A percentile compares a stretch with the other conserved stretches of the same genome.
Conservation (phyloP, 2,329 filamentous ascomycete genomes). For the Metarhizium brunneum region DNA sequence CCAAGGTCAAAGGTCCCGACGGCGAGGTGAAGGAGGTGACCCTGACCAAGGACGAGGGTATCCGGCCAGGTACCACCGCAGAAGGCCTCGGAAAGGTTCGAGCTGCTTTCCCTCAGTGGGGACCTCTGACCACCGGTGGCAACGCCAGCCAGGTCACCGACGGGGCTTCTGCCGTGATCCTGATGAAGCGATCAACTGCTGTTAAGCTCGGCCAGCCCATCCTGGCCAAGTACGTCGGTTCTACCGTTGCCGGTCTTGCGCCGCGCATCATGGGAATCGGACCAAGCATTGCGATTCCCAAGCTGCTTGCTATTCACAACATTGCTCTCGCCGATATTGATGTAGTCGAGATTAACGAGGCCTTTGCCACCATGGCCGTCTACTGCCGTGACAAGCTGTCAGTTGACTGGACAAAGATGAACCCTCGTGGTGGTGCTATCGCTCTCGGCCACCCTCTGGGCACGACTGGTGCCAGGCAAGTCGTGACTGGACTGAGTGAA, state of each 20-base stretch:
- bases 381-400: conserved; percentile 73
- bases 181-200: conserved; percentile 92
- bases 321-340: conserved; percentile 76
- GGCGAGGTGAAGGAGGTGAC: conserved; percentile 71
- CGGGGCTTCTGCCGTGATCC: conserved; percentile 76
- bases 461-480: conserved; percentile 67
- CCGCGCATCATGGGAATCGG: conserved; percentile 97
- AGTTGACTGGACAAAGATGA: conserved; percentile 68
- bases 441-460: conserved; percentile 78
- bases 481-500: conserved; percentile 85
- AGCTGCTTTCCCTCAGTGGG: conserved; percentile 83
- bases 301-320: conserved; percentile 74
- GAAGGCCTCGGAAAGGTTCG: conserved; percentile 79
- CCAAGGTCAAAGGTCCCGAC: conserved; percentile 74
- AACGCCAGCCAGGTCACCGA: conserved; percentile 95
- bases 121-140: conserved; percentile 76
- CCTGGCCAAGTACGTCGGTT: conserved; percentile 86
- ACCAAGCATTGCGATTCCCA: conserved; percentile 64
- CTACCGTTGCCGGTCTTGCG: conserved; percentile 80
- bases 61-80: conserved; percentile 79
- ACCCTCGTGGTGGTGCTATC: conserved; percentile 72
- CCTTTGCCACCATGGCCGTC: conserved; percentile 94
- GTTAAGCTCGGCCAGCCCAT: conserved; percentile 83
- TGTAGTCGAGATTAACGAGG: conserved; percentile 91
- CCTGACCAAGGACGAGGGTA: conserved; percentile 80